Evolutionary conservation across 2,329 filamentous ascomycete genomes (phyloP).

Genomic region (Fonsecaea nubica): DNA sequence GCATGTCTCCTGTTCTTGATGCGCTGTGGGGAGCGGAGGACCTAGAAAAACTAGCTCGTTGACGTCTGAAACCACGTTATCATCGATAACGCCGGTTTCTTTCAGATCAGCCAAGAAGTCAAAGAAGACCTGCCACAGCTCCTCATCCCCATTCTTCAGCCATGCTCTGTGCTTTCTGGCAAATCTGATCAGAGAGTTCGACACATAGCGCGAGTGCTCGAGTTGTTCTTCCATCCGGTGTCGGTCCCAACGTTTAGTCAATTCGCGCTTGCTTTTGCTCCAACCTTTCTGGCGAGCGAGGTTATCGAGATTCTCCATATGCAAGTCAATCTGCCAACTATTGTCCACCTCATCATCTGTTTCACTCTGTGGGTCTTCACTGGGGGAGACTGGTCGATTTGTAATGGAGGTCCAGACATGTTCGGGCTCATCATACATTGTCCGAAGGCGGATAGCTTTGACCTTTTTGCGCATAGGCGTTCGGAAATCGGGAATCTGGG

Average conservation of each 20-base stretch:
- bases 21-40: neutral
- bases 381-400: conserved; percentile 35
- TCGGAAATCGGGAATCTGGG: conserved; percentile 35
- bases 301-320: conserved; percentile 38
- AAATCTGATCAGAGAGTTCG: conserved; percentile 41
- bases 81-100: conserved; percentile 32
- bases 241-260: conserved; percentile 37
- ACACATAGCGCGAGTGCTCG: conserved; percentile 36
- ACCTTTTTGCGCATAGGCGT: conserved; percentile 31
- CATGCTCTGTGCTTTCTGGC: conserved; percentile 36
- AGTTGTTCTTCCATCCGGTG: conserved; percentile 39
- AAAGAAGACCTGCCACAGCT: conserved; percentile 29
- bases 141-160: conserved; percentile 28
- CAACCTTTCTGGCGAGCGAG: conserved; percentile 29
- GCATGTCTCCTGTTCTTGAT: neutral
- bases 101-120: conserved; percentile 33
- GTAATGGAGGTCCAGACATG: conserved; percentile 36
- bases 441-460: conserved; percentile 25
- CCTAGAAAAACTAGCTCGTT: conserved; percentile 30
- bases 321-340: conserved; percentile 35
- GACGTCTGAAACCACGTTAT: conserved; percentile 32
- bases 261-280: conserved; percentile 31
- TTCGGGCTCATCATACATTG: conserved; percentile 18
- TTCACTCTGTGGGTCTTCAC: conserved; percentile 37
- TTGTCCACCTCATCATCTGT: conserved; percentile 41